These are phyloP conservation scores for Russula emetica DNA, from an alignment of 768 basidiomycete genomes.

Conservation along the genomic window DNA sequence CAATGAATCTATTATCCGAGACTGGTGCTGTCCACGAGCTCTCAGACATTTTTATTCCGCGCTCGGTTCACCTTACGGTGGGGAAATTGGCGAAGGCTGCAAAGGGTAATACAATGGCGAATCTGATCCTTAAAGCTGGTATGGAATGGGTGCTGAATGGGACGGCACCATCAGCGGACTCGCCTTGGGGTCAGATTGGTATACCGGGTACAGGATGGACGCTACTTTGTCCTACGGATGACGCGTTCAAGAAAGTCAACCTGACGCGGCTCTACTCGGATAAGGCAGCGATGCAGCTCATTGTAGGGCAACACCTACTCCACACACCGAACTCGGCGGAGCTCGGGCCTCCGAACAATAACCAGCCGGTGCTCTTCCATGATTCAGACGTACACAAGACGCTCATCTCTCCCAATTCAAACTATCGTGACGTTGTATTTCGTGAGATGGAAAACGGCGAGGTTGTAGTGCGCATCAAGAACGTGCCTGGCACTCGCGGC, in stretches of 20 bases:
- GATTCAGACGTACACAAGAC: conserved; percentile 74
- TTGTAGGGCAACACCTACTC: conserved; percentile 77
- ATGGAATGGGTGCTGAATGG: conserved; percentile 91
- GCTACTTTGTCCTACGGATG: conserved; percentile 85
- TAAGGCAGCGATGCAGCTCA: conserved; percentile 45
- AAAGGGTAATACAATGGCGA: conserved; percentile 84
- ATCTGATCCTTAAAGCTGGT: conserved; percentile 76
- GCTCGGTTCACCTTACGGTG: conserved; percentile 78
- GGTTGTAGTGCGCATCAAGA: conserved; percentile 66
- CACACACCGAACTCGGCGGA: conserved; percentile 29
- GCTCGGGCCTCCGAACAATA: conserved; percentile 50
- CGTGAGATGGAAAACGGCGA: conserved; percentile 47
- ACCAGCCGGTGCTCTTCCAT: conserved; percentile 66
- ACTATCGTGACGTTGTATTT: conserved; percentile 84
- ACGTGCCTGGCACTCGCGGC: conserved; percentile 61
- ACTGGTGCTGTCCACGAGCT: conserved; percentile 92
- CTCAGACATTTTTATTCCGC: conserved; percentile 79
- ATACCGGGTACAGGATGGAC: conserved; percentile 69
- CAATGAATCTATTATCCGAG: conserved; percentile 69
- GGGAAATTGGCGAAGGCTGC: conserved; percentile 90
- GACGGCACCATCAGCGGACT: conserved; percentile 66
- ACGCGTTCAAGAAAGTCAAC: conserved; percentile 85
- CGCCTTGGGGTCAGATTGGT: conserved; percentile 54
- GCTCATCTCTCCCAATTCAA: conserved; percentile 57
- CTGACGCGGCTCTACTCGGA: conserved; percentile 67